Base-by-base conservation (phyloP, 129 eudicot species). In the Flaveria bidentis region DNA sequence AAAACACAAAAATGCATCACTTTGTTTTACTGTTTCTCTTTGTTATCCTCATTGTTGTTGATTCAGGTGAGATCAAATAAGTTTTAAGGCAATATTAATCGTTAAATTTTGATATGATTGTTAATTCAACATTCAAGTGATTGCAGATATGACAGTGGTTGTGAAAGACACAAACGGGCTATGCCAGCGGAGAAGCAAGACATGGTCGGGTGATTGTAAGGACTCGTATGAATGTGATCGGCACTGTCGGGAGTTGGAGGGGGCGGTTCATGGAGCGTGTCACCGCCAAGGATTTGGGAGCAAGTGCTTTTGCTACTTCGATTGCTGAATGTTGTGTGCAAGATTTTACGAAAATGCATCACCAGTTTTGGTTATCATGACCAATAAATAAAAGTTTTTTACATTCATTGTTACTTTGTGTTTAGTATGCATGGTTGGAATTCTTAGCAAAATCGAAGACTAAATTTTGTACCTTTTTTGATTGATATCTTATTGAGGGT, bases 231-330 rank as follows among this genome's bases (percentile, higher is more conserved):
- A 58, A 12, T 81, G 84, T 23, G 76, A 75, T 42, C 33, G 66
- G 0, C 72, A 75, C 7, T 81, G 80, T 70, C 69, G 56, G 4
- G 75, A 57, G 11, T 68, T 51, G 72, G 80, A 81, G 56, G 51
- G 78, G 50, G 84, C 75, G 9, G 56, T 13, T 13, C 79, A 73
- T 1, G 83, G 83, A 73, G 79, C 80, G 39, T 68, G 84, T 62
- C 84, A 69, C 18, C 80, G 67, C 0, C 44, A 58, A 0, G 79
- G 75, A 9, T 3, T 63, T 2, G 84, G 80, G 13, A 57, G 64
- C 23, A 79, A 75, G 4, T 81, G 84, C 58, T 81, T 81, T 76
- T 81, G 84, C 71, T 81, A 69, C 36, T 81, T 75, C 13, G 36
- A 57, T 33, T 81, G 80, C 17, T 75, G 55, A 75, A 60, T 45